Conservation (phyloP, 2,329 filamentous ascomycete species). For the Botrytis porri region DNA sequence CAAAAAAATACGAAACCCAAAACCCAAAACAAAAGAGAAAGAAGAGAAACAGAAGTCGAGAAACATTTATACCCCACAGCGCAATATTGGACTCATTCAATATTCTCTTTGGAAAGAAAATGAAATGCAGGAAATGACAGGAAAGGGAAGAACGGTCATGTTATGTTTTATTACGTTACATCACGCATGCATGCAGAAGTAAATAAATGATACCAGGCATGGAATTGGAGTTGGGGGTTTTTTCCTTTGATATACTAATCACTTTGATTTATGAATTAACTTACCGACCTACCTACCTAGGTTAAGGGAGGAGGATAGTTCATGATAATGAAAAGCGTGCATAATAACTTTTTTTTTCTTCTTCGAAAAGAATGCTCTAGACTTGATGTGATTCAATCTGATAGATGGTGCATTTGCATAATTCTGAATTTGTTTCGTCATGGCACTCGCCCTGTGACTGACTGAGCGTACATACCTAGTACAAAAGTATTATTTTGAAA, state of each 20-base stretch:
- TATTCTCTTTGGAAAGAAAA: not conserved
- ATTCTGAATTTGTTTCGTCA: not conserved
- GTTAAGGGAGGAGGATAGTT: not conserved
- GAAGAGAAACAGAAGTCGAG: not conserved
- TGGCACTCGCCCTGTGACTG: not conserved
- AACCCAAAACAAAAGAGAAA: not conserved
- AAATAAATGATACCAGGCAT: constrained; percentile 3
- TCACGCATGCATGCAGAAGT: not conserved
- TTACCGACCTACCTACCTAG: not conserved
- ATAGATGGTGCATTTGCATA: not conserved
- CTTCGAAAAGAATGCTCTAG: not conserved
- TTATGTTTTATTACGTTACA: not conserved
- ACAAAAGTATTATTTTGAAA: not conserved
- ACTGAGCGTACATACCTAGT: too few relatives aligned
- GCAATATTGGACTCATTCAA: not conserved
- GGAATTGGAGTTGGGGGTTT: not conserved
- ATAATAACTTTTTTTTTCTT: not conserved
- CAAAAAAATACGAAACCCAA: not conserved
- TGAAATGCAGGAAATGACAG: not conserved
- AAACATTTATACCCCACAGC: not conserved
- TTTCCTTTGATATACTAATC: not conserved
- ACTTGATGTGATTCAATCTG: not conserved
- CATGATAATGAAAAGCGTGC: not conserved
- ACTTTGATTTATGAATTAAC: not conserved
- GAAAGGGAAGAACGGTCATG: not conserved